Conservation (phyloP, 2,329 filamentous ascomycete species). For the Cladosporium sp. region DNA sequence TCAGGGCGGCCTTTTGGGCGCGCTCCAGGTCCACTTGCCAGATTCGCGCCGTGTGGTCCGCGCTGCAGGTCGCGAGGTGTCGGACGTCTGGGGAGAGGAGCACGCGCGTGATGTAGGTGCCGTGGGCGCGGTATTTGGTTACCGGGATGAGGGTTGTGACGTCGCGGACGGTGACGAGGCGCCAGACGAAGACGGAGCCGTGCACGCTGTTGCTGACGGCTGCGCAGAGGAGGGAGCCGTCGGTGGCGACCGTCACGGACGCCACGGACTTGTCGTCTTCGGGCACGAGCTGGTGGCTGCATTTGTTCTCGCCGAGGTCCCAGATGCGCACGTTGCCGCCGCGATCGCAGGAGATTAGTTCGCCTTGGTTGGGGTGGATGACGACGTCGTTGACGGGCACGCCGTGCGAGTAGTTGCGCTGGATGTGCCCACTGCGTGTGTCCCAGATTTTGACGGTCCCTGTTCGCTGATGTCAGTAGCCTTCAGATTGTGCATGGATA, state of each 20-base stretch:
- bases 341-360: conserved; percentile 93
- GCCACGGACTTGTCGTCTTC: conserved; percentile 92
- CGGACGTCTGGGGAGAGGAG: conserved; percentile 89
- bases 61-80: conserved; percentile 87
- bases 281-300: conserved; percentile 90
- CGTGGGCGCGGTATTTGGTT: conserved; percentile 83
- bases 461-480: conserved; percentile 2
- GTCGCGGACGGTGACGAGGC: conserved; percentile 76
- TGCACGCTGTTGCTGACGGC: conserved; percentile 67
- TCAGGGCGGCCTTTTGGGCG: conserved; percentile 14
- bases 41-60: conserved; percentile 91
- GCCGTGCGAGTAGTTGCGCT: conserved; percentile 88
- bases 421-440: conserved; percentile 74
- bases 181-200: conserved; percentile 98
- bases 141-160: conserved; percentile 78
- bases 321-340: conserved; percentile 89
- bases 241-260: conserved; percentile 91
- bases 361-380: conserved; percentile 98
- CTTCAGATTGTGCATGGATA: no score
- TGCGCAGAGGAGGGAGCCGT: conserved; percentile 86
- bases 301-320: conserved; percentile 96
- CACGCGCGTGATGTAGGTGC: conserved; percentile 86
- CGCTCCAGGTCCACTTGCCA: conserved; percentile 75
- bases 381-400: conserved; percentile 93
- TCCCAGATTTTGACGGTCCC: conserved; percentile 93